Percentiles rank a stretch among this genome's conserved stretches.
Evolutionary conservation across 495 filamentous ascomycete species (phyloP).

Genomic region (Glarea lozoyensis): DNA sequence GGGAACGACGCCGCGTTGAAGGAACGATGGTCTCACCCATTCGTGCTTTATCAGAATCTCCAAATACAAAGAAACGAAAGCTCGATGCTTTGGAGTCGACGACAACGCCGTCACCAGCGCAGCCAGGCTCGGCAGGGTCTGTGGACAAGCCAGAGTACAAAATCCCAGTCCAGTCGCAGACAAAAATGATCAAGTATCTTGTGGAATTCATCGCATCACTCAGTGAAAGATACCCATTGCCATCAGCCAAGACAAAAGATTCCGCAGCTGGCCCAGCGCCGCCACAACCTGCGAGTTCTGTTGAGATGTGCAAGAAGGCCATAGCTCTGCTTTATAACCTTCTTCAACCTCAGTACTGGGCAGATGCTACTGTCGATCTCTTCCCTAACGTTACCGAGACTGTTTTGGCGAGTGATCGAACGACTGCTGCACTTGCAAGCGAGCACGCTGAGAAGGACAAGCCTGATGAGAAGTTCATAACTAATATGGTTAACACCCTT

Average conservation of each 20-base stretch:
- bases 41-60: conserved; percentile 53
- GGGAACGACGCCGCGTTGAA: conserved; percentile 76
- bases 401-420: conserved; percentile 63
- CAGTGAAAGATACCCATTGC: conserved; percentile 71
- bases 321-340: conserved; percentile 76
- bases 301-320: conserved; percentile 79
- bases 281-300: conserved; percentile 39
- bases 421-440: conserved; percentile 54
- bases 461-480: conserved; percentile 70
- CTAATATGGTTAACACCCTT: conserved; percentile 81
- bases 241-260: conserved; percentile 57
- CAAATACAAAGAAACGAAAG: conserved; percentile 66
- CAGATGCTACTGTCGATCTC: conserved; percentile 81
- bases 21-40: conserved; percentile 33
- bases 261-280: conserved; percentile 34
- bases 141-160: conserved; percentile 58
- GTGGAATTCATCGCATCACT: conserved; percentile 87
- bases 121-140: conserved; percentile 22
- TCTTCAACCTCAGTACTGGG: conserved; percentile 83
- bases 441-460: conserved; percentile 66
- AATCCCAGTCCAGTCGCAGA: conserved; percentile 54
- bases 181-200: conserved; percentile 82
- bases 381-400: conserved; percentile 84
- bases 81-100: conserved; percentile 44
- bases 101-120: conserved; percentile 39